Percentiles rank a stretch among this genome's conserved stretches.
Conservation (phyloP, 1,139 yeast genomes). For the Candida sp. region DNA sequence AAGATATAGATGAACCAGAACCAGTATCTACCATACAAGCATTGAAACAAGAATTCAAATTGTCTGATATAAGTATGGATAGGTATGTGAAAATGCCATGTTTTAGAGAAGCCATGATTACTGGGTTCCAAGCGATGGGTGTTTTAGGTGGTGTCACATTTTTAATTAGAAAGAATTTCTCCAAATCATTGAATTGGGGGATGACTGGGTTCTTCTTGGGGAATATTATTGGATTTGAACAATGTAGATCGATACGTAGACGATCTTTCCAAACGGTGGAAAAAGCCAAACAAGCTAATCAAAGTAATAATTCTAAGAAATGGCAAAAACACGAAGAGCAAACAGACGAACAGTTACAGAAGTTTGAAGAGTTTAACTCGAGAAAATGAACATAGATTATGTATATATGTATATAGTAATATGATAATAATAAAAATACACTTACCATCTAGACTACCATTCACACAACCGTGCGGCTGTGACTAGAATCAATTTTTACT, state of each 20-base stretch:
- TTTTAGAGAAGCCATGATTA: conserved; percentile 82
- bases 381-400: too few relatives aligned
- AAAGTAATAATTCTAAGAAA: conserved; percentile 29
- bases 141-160: conserved; percentile 75
- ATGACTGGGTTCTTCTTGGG: conserved; percentile 80
- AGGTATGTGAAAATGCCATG: conserved; percentile 74
- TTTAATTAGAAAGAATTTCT: conserved; percentile 60
- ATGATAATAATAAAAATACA: too few relatives aligned
- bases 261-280: conserved; percentile 60
- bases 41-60: conserved; percentile 26
- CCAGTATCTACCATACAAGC: conserved; percentile 23
- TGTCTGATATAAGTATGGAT: conserved; percentile 54
- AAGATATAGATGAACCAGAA: conserved; percentile 22
- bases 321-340: conserved; percentile 16
- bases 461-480: too few relatives aligned
- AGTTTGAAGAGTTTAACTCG: conserved; percentile 22
- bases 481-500: too few relatives aligned
- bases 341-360: conserved; percentile 20
- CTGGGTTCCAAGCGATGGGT: conserved; percentile 84
- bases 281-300: conserved; percentile 53
- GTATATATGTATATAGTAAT: too few relatives aligned
- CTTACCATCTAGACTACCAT: too few relatives aligned
- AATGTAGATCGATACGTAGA: conserved; percentile 72
- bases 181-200: conserved; percentile 75
- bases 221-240: conserved; percentile 88